Evolutionary conservation across 768 basidiomycete species (phyloP), one percentile per base, ranked within the genome.

Genomic region (Mrakia blollopis): DNA sequence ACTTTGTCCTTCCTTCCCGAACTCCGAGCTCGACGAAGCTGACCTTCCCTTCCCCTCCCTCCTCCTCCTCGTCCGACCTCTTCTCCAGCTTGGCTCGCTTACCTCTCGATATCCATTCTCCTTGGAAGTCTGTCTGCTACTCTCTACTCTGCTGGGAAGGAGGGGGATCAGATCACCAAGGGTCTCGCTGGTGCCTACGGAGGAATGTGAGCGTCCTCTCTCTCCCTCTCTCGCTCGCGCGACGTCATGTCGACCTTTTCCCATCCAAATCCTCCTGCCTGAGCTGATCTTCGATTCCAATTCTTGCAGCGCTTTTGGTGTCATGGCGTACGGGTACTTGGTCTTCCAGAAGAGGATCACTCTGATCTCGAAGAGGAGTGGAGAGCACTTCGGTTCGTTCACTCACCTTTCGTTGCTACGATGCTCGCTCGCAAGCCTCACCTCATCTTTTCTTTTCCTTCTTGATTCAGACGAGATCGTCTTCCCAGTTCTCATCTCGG

Each of bases 281-380:
- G 28, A 14, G 47, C 39, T 54, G 25, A 35, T 61, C 32, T 18
- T 13, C 28, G 1, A 41, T 47, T 52, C 25, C 13, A 1, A 23
- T 1, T 75, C 57, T 74, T 11, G 28, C 73, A 84, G 83, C 37
- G 83, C 84, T 8, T 80, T 81, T 11, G 82, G 79, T 5, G 80
- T 83, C 7, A 75, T 95, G 91, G 82, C 92, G 2, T 99, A 98
- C 83, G 93, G 92, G 0, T 97, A 92, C 83, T 84, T 83, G 0
- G 84, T 98, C 61, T 98, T 96, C 82, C 92, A 98, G 82, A 87
- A 89, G 78, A 89, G 97, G 63, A 89, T 98, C 73, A 91, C 91
- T 67, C 90, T 94, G 89, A 98, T 99, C 79, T 90, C 91, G 18
- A 88, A 90, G 79, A 87, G 95, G 67, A 92, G 94, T 84, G 91